phyloP scores from a whole-genome alignment of 2,329 filamentous ascomycete genomes.

The Conoideocrella luteorostrata region DNA sequence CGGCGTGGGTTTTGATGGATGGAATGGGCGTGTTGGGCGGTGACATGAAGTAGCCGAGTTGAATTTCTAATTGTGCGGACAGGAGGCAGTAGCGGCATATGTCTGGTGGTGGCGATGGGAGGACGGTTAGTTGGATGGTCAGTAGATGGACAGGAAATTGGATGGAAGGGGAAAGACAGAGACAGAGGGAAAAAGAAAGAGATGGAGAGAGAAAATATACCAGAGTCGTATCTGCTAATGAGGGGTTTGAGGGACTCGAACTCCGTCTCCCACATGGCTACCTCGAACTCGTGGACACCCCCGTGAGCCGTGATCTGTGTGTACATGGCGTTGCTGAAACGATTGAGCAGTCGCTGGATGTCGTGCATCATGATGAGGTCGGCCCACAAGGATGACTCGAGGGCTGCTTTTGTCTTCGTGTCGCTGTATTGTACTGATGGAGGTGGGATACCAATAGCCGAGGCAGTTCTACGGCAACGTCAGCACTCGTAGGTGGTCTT shows the following conservation, averaged over 20 bases:
- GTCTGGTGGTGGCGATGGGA: no score
- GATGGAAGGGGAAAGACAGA: not conserved
- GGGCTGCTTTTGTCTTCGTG: constrained; percentile 31
- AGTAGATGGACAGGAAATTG: not conserved
- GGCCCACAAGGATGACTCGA: constrained; percentile 34
- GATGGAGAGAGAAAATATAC: constrained; percentile 22
- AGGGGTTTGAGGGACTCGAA: constrained; percentile 41
- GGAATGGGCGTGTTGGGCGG: constrained; percentile 30
- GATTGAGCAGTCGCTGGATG: constrained; percentile 44
- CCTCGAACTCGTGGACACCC: constrained; percentile 39
- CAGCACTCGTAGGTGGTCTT: no score
- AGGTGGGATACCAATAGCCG: constrained; percentile 40
- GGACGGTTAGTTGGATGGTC: no score
- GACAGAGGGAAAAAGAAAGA: no score
- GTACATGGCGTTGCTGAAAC: constrained; percentile 40
- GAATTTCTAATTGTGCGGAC: constrained; percentile 45
- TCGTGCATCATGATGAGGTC: constrained; percentile 39
- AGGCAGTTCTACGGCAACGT: constrained; percentile 32
- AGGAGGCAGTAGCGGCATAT: constrained; percentile 42
- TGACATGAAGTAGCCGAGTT: constrained; percentile 43
- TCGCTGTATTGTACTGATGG: constrained; percentile 46
- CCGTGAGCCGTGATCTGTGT: constrained; percentile 40
- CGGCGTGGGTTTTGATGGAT: constrained; percentile 35
- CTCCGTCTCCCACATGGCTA: constrained; percentile 45
- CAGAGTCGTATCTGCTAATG: constrained; percentile 40